Conservation (phyloP, 371 early-diverging fungal genomes). For the Massospora cicadina region DNA sequence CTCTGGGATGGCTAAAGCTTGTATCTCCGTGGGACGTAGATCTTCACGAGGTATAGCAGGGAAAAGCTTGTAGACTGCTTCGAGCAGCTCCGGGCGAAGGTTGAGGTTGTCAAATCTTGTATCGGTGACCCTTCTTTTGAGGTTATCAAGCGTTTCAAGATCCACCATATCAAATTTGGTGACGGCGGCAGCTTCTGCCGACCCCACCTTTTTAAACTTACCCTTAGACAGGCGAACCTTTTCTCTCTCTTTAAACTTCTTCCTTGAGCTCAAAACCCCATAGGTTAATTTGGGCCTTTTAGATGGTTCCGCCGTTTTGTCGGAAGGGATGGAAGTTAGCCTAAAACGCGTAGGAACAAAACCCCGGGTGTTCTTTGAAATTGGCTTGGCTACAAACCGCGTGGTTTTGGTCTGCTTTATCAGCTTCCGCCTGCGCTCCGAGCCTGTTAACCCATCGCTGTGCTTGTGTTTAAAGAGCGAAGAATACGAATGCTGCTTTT, state of each 20-base stretch:
- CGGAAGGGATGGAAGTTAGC: slow-evolving; percentile 21
- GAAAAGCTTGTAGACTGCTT: slow-evolving; percentile 2
- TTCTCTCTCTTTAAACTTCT: slow-evolving; percentile 3
- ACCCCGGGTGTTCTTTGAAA: slow-evolving; percentile 18
- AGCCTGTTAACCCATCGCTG: slow-evolving; percentile 20
- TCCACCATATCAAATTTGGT: slow-evolving; percentile 6
- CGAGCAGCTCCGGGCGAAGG: slow-evolving; percentile 10
- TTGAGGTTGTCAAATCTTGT: slow-evolving; percentile 9
- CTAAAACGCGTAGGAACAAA: slow-evolving; percentile 26
- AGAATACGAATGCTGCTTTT: background rate
- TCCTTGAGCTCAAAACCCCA: slow-evolving; percentile 8
- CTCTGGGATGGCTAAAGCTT: slow-evolving; percentile 71
- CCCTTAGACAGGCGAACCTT: background rate
- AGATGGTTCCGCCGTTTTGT: slow-evolving; percentile 5
- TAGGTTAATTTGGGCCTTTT: slow-evolving; percentile 10
- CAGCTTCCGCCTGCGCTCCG: slow-evolving; percentile 5
- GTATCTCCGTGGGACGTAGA: slow-evolving; percentile 69
- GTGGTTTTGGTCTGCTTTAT: slow-evolving; percentile 7
- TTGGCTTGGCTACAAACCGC: slow-evolving; percentile 10
- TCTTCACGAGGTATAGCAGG: slow-evolving; percentile 12
- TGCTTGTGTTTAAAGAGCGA: slow-evolving; percentile 20
- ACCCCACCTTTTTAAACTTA: slow-evolving; percentile 15
- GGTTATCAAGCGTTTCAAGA: background rate
- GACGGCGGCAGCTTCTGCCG: background rate
- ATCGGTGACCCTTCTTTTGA: background rate